A percentile compares a stretch with the other conserved stretches of the same genome.
Conservation (phyloP, 176 grass and related monocot species). For the Neostapfia colusana region DNA sequence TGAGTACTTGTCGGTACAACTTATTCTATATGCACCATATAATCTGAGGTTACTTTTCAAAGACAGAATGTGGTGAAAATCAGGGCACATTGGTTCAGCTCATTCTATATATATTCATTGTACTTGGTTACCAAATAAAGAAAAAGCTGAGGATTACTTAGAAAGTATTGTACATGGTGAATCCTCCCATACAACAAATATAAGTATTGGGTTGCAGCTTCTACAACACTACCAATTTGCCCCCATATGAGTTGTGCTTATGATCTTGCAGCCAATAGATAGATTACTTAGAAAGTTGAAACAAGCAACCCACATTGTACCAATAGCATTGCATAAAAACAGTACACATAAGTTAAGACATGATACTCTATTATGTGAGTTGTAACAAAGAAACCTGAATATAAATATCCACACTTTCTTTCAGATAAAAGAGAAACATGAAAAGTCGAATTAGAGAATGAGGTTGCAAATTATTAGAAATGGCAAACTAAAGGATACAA, state of each 20-base stretch:
- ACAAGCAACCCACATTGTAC: background rate
- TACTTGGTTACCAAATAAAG: background rate
- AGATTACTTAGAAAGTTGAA: background rate
- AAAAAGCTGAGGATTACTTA: background rate
- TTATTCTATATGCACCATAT: background rate
- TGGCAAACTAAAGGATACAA: too few relatives aligned
- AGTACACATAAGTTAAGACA: conserved; percentile 9
- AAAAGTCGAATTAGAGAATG: conserved; percentile 12
- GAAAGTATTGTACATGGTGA: too few relatives aligned
- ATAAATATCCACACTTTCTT: background rate
- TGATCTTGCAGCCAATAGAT: background rate
- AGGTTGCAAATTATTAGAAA: conserved; percentile 14
- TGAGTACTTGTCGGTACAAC: background rate
- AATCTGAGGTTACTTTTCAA: background rate
- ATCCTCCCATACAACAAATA: background rate
- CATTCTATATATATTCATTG: too few relatives aligned
- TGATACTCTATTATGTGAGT: background rate
- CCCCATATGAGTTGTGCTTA: background rate
- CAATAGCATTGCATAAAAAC: background rate
- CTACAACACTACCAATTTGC: conserved; percentile 2
- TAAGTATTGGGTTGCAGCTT: conserved; percentile 1
- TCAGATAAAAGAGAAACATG: background rate
- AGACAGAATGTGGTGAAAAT: background rate
- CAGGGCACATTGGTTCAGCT: background rate
- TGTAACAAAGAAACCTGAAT: background rate